phyloP scores from a whole-genome alignment of 129 eudicot genomes.

The Solidago caesia region DNA sequence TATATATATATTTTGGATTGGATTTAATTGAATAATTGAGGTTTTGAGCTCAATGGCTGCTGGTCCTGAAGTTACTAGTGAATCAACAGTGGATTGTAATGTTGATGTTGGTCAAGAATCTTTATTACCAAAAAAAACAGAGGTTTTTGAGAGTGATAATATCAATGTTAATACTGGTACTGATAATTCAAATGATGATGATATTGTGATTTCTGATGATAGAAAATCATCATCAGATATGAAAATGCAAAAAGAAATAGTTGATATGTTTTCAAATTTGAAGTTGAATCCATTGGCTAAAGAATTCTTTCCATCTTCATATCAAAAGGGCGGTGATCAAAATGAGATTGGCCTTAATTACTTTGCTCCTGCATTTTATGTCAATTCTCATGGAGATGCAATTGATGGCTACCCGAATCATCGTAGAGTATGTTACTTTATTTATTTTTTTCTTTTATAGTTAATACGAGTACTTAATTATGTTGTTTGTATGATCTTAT shows the following conservation, averaged over 20 bases:
- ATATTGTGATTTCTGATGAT: conserved; percentile 20
- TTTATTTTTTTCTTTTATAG: background rate
- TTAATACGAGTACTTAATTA: background rate
- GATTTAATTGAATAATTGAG: conserved; percentile 19
- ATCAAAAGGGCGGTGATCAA: conserved; percentile 11
- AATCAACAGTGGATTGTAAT: conserved; percentile 34
- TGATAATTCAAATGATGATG: conserved; percentile 28
- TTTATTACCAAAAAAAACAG: conserved; percentile 19
- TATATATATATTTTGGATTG: background rate
- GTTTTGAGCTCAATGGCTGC: conserved; percentile 67
- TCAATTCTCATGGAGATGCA: conserved; percentile 39
- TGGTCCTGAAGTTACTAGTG: conserved; percentile 57
- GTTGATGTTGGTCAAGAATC: conserved; percentile 34
- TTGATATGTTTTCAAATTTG: conserved; percentile 68
- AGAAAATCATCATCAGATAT: conserved; percentile 63
- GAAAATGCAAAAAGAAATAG: conserved; percentile 56
- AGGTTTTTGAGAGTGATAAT: background rate
- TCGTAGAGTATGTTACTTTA: conserved; percentile 60
- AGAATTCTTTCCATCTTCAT: conserved; percentile 75
- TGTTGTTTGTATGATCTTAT: background rate
- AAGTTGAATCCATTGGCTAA: conserved; percentile 94
- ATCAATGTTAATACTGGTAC: conserved; percentile 11
- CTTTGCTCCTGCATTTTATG: conserved; percentile 45
- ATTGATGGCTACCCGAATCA: conserved; percentile 35
- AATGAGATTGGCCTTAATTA: conserved; percentile 32